Percentiles rank a stretch among this genome's conserved stretches.
Conservation (phyloP, 352 stramenopile genomes). For the Globisporangium cystogenes region DNA sequence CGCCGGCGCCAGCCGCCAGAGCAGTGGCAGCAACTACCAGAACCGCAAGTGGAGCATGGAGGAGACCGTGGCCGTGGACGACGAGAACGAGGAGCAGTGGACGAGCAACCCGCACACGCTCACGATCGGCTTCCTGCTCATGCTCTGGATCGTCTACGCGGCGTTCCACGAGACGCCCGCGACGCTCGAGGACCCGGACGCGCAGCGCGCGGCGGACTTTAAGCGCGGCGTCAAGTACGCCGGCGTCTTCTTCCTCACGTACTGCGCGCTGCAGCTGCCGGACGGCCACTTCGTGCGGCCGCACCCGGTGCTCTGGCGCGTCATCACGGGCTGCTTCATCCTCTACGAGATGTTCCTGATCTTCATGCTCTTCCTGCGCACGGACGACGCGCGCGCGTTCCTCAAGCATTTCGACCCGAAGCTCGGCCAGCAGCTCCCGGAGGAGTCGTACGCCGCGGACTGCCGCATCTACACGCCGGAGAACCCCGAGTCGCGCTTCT, state of each 20-base stretch:
- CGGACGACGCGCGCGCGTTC: conserved; percentile 73
- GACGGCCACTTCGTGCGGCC: conserved; percentile 85
- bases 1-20: neutral
- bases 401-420: conserved; percentile 79
- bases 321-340: conserved; percentile 89
- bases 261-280: conserved; percentile 80
- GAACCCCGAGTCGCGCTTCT: conserved; percentile 71
- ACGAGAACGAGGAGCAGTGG: conserved; percentile 75
- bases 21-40: conserved; percentile 49
- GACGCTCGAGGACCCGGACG: conserved; percentile 27
- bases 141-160: conserved; percentile 83
- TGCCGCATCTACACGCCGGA: conserved; percentile 86
- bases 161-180: conserved; percentile 57
- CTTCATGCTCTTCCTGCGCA: conserved; percentile 80
- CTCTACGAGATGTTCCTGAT: conserved; percentile 91
- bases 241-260: conserved; percentile 81
- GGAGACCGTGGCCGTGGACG: conserved; percentile 62
- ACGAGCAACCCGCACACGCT: conserved; percentile 82
- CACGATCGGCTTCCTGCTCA: conserved; percentile 70
- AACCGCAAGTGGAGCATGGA: conserved; percentile 86
- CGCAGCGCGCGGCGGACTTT: conserved; percentile 39
- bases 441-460: conserved; percentile 79
- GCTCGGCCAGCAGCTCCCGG: conserved; percentile 70
- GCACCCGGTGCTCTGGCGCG: conserved; percentile 88
- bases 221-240: conserved; percentile 80